These are phyloP conservation scores for Bacidia gigantensis DNA, from an alignment of 495 filamentous ascomycete genomes.

Conservation along the genomic window DNA sequence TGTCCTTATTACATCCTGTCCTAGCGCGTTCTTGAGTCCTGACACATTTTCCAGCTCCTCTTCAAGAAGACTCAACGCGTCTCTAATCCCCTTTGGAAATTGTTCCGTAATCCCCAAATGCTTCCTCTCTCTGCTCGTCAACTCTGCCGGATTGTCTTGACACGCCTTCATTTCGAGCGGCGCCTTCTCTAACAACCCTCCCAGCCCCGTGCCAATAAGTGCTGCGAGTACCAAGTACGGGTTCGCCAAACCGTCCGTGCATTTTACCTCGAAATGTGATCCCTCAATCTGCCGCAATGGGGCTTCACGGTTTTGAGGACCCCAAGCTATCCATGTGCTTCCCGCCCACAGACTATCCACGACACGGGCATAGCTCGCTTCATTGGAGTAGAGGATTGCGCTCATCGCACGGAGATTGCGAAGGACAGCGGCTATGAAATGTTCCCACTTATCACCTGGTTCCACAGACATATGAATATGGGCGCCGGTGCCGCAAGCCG, in stretches of 20 bases:
- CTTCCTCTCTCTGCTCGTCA: slow-evolving; percentile 35
- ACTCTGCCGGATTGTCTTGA: slow-evolving; percentile 35
- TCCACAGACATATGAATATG: slow-evolving; percentile 57
- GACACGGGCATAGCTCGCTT: slow-evolving; percentile 48
- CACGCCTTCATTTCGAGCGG: slow-evolving; percentile 44
- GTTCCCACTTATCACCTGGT: slow-evolving; percentile 25
- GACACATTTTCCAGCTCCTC: slow-evolving; percentile 31
- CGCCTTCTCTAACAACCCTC: slow-evolving; percentile 38
- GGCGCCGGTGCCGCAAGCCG: slow-evolving; percentile 46
- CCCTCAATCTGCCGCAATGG: slow-evolving; percentile 47
- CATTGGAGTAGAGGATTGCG: slow-evolving; percentile 49
- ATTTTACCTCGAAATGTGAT: slow-evolving; percentile 58
- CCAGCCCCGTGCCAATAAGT: slow-evolving; percentile 48
- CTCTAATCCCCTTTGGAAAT: slow-evolving; percentile 38
- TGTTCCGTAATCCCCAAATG: slow-evolving; percentile 38
- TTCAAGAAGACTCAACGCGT: slow-evolving; percentile 29
- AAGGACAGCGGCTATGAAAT: slow-evolving; percentile 56
- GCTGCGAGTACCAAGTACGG: slow-evolving; percentile 56
- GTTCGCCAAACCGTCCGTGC: slow-evolving; percentile 59
- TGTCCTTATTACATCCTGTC: slow-evolving; percentile 37
- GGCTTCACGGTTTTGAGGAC: slow-evolving; percentile 60
- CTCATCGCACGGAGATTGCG: slow-evolving; percentile 48
- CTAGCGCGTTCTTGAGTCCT: slow-evolving; percentile 32
- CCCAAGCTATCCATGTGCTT: slow-evolving; percentile 61
- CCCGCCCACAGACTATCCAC: slow-evolving; percentile 58